These are phyloP conservation scores for Coemansia sp. DNA, from an alignment of 192 early-diverging fungal species.

Conservation along the genomic window DNA sequence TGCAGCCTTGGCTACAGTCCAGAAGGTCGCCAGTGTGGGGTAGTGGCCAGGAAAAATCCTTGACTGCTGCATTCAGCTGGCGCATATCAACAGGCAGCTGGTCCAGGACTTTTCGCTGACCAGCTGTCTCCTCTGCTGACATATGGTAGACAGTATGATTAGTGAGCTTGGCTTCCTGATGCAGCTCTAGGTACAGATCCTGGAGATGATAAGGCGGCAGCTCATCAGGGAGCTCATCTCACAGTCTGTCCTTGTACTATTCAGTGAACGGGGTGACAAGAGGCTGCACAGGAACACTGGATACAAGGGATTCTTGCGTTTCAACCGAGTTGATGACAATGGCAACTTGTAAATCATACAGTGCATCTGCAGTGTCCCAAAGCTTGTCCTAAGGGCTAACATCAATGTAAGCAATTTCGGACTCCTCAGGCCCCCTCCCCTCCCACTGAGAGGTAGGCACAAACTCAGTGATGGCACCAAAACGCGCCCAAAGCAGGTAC, in stretches of 20 bases:
- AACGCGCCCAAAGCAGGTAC: background rate
- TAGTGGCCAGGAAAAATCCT: background rate
- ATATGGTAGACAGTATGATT: background rate
- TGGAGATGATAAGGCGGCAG: background rate
- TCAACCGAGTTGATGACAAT: background rate
- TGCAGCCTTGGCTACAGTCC: background rate
- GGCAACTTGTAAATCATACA: background rate
- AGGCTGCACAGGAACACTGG: background rate
- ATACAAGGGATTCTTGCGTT: background rate
- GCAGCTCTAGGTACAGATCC: background rate
- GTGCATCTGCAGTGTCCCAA: background rate
- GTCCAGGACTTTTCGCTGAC: background rate
- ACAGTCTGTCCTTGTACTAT: background rate
- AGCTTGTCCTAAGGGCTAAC: background rate
- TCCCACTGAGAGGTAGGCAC: too few relatives aligned
- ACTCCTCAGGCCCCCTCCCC: background rate
- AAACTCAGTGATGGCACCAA: background rate
- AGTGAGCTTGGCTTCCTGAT: background rate
- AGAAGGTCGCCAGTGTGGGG: background rate
- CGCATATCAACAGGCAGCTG: constrained; percentile 3
- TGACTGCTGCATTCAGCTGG: background rate
- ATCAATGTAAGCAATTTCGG: background rate
- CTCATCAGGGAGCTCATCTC: background rate
- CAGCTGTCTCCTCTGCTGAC: background rate
- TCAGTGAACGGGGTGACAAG: background rate